Evolutionary conservation across 1,284 basidiomycete species (phyloP).

Genomic region (Amylostereum areolatum): DNA sequence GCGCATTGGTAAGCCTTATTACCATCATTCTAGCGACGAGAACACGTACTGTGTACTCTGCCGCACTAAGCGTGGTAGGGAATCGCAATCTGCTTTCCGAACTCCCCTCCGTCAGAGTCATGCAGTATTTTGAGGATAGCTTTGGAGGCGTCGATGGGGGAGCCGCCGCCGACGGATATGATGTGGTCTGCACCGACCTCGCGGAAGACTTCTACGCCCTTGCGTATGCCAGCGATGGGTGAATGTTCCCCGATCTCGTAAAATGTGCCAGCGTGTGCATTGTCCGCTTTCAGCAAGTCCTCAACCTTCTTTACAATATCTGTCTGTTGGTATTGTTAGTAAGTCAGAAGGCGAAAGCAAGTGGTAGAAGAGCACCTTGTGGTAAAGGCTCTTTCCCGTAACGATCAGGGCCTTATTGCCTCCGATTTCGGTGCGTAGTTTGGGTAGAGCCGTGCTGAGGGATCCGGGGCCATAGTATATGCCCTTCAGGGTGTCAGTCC

Average conservation of each 20-base stretch:
- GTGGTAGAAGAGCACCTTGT: conserved; percentile 45
- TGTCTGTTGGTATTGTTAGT: conserved; percentile 35
- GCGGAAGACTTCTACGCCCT: conserved; percentile 51
- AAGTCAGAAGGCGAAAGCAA: background rate
- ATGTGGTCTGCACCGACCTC: conserved; percentile 58
- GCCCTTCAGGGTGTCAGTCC: conserved; percentile 56
- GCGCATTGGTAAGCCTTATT: no score
- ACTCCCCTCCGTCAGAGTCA: conserved; percentile 42
- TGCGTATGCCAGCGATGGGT: conserved; percentile 64
- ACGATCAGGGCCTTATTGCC: conserved; percentile 62
- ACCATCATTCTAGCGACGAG: background rate
- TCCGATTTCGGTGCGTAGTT: conserved; percentile 44
- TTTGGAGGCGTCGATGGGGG: conserved; percentile 74
- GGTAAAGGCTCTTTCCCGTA: conserved; percentile 62
- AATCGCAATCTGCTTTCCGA: conserved; percentile 64
- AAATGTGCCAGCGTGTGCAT: conserved; percentile 62
- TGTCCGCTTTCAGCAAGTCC: conserved; percentile 44
- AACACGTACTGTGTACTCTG: conserved; percentile 59
- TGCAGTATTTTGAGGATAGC: conserved; percentile 60
- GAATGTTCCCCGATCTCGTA: conserved; percentile 73
- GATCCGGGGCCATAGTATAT: conserved; percentile 67
- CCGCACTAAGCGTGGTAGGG: conserved; percentile 78
- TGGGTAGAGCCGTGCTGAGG: conserved; percentile 53
- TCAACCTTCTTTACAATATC: conserved; percentile 56
- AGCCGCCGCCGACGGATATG: conserved; percentile 74